A percentile compares a stretch with the other conserved stretches of the same genome.
Evolutionary conservation across 2,329 filamentous ascomycete species (phyloP).

Genomic region (Fusarium sp.): DNA sequence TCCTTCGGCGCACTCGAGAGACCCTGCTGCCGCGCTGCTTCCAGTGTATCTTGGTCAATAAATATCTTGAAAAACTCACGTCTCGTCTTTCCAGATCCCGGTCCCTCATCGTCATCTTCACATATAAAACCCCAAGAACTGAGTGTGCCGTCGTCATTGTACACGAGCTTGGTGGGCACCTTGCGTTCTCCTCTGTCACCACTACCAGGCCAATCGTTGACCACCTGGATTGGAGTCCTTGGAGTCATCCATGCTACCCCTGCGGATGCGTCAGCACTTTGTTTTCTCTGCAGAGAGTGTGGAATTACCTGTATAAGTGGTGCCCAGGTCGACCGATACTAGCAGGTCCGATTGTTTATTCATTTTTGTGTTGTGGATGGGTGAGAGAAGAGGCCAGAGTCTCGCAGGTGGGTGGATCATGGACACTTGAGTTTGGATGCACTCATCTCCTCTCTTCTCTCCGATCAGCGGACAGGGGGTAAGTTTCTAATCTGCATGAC

Average conservation of each 20-base stretch:
- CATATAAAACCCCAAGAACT: slow-evolving; percentile 56
- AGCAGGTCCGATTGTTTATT: background rate
- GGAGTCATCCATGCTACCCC: slow-evolving; percentile 50
- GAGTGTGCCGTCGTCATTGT: slow-evolving; percentile 51
- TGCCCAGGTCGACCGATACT: background rate
- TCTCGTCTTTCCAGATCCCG: slow-evolving; percentile 17
- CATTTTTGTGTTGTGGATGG: background rate
- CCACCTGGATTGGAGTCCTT: slow-evolving; percentile 53
- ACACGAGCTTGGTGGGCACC: slow-evolving; percentile 60
- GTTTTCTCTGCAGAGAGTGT: background rate
- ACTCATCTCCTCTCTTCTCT: background rate
- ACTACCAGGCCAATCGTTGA: slow-evolving; percentile 62
- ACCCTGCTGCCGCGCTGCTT: background rate
- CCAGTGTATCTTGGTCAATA: slow-evolving; percentile 44
- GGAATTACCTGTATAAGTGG: background rate
- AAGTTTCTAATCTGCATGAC: background rate
- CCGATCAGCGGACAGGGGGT: background rate
- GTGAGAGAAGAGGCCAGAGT: background rate
- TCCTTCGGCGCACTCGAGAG: background rate
- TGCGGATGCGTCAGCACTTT: slow-evolving; percentile 13
- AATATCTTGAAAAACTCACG: slow-evolving; percentile 64
- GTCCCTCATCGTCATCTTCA: background rate
- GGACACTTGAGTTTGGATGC: too few species aligned
- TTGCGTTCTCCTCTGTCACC: slow-evolving; percentile 62
- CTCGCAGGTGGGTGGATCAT: too few species aligned